A percentile compares a stretch with the other conserved stretches of the same genome.
Conservation (phyloP, 2,329 filamentous ascomycete genomes). For the Colletotrichum orbiculare region DNA sequence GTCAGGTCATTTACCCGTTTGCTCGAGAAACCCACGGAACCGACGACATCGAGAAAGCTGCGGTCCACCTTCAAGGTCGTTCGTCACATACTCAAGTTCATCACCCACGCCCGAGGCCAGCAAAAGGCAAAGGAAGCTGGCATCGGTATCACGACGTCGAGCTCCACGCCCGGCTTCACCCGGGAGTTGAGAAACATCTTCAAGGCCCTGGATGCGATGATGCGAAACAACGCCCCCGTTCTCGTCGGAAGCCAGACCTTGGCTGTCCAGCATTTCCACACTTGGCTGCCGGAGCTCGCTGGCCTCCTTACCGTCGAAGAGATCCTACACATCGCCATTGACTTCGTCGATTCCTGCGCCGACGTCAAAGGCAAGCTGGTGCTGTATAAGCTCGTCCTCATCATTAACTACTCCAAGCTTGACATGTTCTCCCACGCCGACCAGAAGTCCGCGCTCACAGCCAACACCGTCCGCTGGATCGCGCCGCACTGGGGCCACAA, state of each 20-base stretch:
- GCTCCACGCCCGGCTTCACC: constrained; percentile 74
- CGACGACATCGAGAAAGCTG: constrained; percentile 84
- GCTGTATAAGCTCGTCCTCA: constrained; percentile 90
- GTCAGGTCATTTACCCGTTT: constrained; percentile 88
- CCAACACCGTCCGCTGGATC: constrained; percentile 91
- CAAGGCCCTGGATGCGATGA: constrained; percentile 87
- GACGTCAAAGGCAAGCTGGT: constrained; percentile 90
- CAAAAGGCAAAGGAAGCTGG: constrained; percentile 90
- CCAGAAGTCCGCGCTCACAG: constrained; percentile 77
- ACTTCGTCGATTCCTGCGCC: constrained; percentile 92
- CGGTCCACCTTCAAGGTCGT: constrained; percentile 96
- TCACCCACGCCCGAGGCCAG: constrained; percentile 87
- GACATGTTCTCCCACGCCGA: constrained; percentile 84
- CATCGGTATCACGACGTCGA: constrained; percentile 81
- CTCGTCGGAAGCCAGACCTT: constrained; percentile 95
- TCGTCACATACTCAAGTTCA: constrained; percentile 92
- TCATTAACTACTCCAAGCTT: constrained; percentile 89
- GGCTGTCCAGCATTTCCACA: constrained; percentile 95
- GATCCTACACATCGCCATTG: constrained; percentile 89
- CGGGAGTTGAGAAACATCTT: constrained; percentile 88
- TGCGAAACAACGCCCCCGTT: constrained; percentile 86
- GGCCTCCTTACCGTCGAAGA: constrained; percentile 83
- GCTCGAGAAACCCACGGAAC: constrained; percentile 83
- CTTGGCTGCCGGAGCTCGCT: constrained; percentile 92
- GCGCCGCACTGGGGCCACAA: constrained; percentile 90